Evolutionary conservation across 257 asterid genomes (phyloP), one percentile per base, ranked within the genome.

Genomic region (Datura wrightii): DNA sequence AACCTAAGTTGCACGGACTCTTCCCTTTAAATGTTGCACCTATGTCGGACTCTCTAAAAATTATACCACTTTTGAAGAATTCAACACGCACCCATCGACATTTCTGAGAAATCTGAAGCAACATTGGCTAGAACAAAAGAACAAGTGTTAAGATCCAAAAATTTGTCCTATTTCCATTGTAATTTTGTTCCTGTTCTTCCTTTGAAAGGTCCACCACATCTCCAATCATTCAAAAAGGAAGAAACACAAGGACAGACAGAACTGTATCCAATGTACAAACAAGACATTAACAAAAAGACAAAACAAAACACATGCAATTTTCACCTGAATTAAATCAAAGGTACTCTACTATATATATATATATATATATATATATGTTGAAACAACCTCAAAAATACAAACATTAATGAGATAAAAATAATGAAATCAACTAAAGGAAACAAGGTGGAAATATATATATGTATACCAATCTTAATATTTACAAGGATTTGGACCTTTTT

Each of bases 221-320:
- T 56, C 52, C 81, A 71, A 36, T 24, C 24, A 78, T 62, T 62
- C 62, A 82, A 82, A 3, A 31, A 2, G 34, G 34, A 37, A 8
- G 69, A 56, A 80, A 80, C 85, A 62, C 15, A 63, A 44, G 82
- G 82, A 83, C 82, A 83, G 52, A 65, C 84, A 83, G 19, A 62
- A 79, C 78, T 8, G 44, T 80, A 69, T 83, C 79, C 79, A 71
- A 83, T 76, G 81, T 80, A 70, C 85, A 83, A 79, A 53, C 66
- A 76, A 82, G 19, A 46, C 70, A 46, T 36, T 46, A 62, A 60
- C 14, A 10, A 36, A 11, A 81, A 62, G 34, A 81, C 59, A 65
- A 62, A 60, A 59, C n/a, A 65, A 56, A 42, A 67, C 55, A 37
- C 70, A 58, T 42, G 14, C 59, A 44, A 19, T 62, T 82, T 62